A percentile compares a stretch with the other conserved stretches of the same genome.
Conservation (phyloP, 768 basidiomycete genomes). For the Obba rivulosa region DNA sequence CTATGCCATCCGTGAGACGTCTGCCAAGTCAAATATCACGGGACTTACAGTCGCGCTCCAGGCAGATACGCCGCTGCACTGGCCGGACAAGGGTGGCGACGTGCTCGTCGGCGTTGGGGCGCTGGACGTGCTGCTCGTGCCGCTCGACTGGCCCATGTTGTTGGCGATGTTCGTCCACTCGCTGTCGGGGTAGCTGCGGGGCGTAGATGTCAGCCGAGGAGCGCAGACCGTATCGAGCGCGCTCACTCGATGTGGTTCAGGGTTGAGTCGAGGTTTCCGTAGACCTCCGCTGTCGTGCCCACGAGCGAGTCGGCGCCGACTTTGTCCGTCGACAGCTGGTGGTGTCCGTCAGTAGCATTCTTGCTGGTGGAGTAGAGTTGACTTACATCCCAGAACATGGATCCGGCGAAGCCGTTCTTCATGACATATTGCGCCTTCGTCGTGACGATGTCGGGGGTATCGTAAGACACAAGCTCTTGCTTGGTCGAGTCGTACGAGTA, state of each 20-base stretch:
- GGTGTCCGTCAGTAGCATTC: background rate
- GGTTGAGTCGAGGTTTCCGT: conserved; percentile 55
- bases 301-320: conserved; percentile 56
- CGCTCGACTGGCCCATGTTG: conserved; percentile 43
- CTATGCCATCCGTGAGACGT: conserved; percentile 18
- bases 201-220: background rate
- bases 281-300: conserved; percentile 36
- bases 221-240: background rate
- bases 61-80: conserved; percentile 39
- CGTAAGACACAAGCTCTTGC: conserved; percentile 70
- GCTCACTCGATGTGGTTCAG: conserved; percentile 55
- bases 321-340: conserved; percentile 54
- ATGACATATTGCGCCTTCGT: conserved; percentile 67
- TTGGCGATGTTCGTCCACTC: conserved; percentile 66
- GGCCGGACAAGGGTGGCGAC: conserved; percentile 17
- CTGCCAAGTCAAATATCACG: background rate
- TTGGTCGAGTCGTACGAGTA: conserved; percentile 72
- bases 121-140: conserved; percentile 19
- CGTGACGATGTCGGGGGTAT: conserved; percentile 61
- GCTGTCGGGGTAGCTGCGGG: conserved; percentile 54
- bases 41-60: conserved; percentile 40
- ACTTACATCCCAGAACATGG: conserved; percentile 68
- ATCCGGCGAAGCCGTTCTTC: conserved; percentile 54
- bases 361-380: background rate
- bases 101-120: conserved; percentile 18